Conservation (phyloP, 345 rosid species). For the Eucalyptus paniculata region DNA sequence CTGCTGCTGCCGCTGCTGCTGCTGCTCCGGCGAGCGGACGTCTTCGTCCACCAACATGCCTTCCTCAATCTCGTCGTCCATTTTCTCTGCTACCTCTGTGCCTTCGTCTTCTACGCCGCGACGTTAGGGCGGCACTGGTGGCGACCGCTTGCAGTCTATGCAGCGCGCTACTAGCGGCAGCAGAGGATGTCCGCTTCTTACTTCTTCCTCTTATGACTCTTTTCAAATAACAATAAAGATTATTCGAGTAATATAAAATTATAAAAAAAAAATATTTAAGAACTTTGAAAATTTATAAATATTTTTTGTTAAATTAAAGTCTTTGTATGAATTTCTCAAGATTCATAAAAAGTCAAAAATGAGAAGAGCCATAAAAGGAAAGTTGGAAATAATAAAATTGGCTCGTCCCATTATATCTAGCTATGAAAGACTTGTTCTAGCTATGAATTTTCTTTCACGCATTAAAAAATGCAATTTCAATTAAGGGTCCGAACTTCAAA, state of each 20-base stretch:
- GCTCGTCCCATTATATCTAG: not conserved
- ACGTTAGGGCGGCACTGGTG: not conserved
- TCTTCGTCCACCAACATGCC: conserved; percentile 39
- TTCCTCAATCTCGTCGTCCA: conserved; percentile 96
- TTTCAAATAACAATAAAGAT: not conserved
- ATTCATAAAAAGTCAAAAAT: not conserved
- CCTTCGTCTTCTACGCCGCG: not conserved
- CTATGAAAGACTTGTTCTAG: not conserved
- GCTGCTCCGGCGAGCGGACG: not conserved
- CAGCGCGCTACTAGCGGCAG: not conserved
- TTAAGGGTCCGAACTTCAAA: not conserved
- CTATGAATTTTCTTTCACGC: not conserved
- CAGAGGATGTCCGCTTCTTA: not conserved
- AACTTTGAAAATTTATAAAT: not conserved
- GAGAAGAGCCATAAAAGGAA: not conserved
- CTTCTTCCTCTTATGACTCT: not conserved
- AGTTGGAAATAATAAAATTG: not conserved
- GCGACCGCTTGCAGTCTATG: not conserved
- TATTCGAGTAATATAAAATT: not conserved
- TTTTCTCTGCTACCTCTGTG: not conserved
- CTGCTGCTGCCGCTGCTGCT: not conserved
- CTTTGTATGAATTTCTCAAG: not conserved
- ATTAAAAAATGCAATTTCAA: not conserved
- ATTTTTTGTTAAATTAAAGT: not conserved
- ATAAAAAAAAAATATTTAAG: not conserved